Evolutionary conservation across 2,329 filamentous ascomycete genomes (phyloP).

Genomic region (Tolypocladium cylindrosporum): DNA sequence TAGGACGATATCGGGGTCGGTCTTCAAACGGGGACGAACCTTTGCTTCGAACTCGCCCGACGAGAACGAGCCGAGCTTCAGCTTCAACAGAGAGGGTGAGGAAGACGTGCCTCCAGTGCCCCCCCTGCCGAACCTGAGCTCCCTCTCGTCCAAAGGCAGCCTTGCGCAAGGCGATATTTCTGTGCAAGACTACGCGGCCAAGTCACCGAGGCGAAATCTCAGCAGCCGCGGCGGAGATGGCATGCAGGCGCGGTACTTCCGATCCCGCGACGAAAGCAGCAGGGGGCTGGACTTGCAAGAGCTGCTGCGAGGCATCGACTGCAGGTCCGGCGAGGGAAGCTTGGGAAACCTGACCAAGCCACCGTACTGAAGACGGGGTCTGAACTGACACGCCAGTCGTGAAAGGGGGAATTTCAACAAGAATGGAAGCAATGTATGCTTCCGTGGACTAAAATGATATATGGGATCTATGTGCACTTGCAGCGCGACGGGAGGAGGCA

Average conservation of each 20-base stretch:
- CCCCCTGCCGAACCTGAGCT: slow-evolving; percentile 34
- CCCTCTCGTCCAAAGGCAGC: slow-evolving; percentile 18
- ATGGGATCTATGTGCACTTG: not conserved
- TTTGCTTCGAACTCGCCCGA: slow-evolving; percentile 32
- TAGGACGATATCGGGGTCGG: slow-evolving; percentile 22
- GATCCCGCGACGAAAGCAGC: slow-evolving; percentile 20
- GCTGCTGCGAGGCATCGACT: slow-evolving; percentile 40
- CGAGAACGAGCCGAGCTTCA: slow-evolving; percentile 15
- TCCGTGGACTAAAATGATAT: not conserved
- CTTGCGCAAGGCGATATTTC: slow-evolving; percentile 17
- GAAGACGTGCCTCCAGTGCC: slow-evolving; percentile 45
- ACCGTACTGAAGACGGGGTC: slow-evolving; percentile 30
- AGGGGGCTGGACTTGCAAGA: slow-evolving; percentile 36
- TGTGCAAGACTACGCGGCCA: slow-evolving; percentile 25
- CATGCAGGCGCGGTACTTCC: slow-evolving; percentile 21
- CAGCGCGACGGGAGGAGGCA: not conserved
- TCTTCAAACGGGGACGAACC: slow-evolving; percentile 22
- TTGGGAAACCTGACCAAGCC: slow-evolving; percentile 37
- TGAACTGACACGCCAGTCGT: not conserved
- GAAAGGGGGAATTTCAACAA: not conserved
- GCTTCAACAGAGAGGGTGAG: slow-evolving; percentile 19
- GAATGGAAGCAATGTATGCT: not conserved
- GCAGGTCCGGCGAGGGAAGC: slow-evolving; percentile 32
- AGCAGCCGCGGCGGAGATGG: slow-evolving; percentile 33
- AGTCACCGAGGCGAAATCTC: slow-evolving; percentile 23